Evolutionary conservation across 805 yeast genomes (phyloP), one percentile per base, ranked within the genome.

Genomic region (Sungouiozyma intestinalis): DNA sequence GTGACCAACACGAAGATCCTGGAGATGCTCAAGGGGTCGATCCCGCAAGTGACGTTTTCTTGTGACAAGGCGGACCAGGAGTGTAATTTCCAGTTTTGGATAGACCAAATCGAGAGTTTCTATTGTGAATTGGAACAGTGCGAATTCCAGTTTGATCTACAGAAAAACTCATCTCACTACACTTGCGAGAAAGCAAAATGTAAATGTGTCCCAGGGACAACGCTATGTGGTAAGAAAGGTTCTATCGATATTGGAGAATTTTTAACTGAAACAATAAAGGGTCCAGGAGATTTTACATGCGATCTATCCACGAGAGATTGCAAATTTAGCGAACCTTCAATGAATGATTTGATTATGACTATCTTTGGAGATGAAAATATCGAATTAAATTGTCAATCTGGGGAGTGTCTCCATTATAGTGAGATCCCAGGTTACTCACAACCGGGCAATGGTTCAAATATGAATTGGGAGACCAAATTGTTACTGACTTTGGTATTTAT

Each of bases 81-180:
- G 9, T 92, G 98, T 64, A 79, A 86, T 58, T 86, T 92, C 65
- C 97, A 92, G 62, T 86, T 92, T 58, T 92, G 98, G 98, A 85
- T 92, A 48, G 96, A 81, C 51, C 77, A 86, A 59, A 67, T 72
- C 36, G 98, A 92, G 60, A 81, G 94, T 45, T 92, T 92, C 61
- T 92, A 76, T 60, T 92, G 98, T 67, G 92, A 81, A 38, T 72
- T 92, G 50, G 63, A 71, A 41, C 64, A 69, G n/a, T 92, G 98
- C 67, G 69, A 71, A 13, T 84, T 80, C 53, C 70, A 80, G 32
- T 77, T 74, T 52, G 85, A 82, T 54, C 60, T 80, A 46, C 52
- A 57, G 5, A 55, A 72, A 5, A 87, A 88, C 57, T 58, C 77
- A 9, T 82, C 96, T 0, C 78, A 76, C 49, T 90, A 87, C 57